A percentile compares a stretch with the other conserved stretches of the same genome.
Evolutionary conservation across 352 stramenopile species (phyloP).

Genomic region (Globisporangium polare): DNA sequence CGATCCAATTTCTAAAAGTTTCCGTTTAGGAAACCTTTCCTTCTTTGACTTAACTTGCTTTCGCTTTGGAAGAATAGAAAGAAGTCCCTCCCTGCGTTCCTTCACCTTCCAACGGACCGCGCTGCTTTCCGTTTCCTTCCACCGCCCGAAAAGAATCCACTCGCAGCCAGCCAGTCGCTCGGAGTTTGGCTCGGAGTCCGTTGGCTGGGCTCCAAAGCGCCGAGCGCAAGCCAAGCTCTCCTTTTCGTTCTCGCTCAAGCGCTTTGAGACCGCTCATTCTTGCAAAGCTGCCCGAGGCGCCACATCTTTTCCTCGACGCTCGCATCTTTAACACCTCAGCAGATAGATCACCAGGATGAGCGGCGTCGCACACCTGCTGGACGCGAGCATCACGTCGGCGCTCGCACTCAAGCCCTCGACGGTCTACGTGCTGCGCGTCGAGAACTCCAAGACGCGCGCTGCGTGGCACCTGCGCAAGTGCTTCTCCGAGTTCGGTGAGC

Average conservation of each 20-base stretch:
- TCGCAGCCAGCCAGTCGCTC: neutral
- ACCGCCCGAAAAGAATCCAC: neutral
- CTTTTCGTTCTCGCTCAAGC: neutral
- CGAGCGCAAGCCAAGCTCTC: neutral
- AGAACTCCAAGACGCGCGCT: conserved; percentile 35
- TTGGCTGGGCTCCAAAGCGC: neutral
- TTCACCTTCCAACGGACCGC: neutral
- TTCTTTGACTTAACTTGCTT: too few species aligned
- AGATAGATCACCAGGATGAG: conserved; percentile 23
- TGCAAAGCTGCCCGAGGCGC: conserved; percentile 2
- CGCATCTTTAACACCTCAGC: neutral
- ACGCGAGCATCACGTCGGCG: conserved; percentile 58
- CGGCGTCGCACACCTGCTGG: conserved; percentile 40
- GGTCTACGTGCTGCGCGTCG: conserved; percentile 64
- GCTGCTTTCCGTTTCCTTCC: neutral
- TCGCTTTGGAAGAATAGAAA: neutral
- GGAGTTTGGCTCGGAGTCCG: neutral
- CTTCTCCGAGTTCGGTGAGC: conserved; percentile 73
- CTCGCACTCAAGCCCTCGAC: conserved; percentile 71
- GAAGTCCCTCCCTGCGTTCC: neutral
- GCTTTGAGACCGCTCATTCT: conserved; percentile 7
- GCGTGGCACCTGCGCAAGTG: conserved; percentile 67
- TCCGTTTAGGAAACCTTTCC: too few species aligned
- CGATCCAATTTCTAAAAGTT: too few species aligned
- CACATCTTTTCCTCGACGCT: neutral